These are phyloP conservation scores for Rhodotorula taiwanensis DNA, from an alignment of 768 basidiomycete genomes.

Conservation along the genomic window DNA sequence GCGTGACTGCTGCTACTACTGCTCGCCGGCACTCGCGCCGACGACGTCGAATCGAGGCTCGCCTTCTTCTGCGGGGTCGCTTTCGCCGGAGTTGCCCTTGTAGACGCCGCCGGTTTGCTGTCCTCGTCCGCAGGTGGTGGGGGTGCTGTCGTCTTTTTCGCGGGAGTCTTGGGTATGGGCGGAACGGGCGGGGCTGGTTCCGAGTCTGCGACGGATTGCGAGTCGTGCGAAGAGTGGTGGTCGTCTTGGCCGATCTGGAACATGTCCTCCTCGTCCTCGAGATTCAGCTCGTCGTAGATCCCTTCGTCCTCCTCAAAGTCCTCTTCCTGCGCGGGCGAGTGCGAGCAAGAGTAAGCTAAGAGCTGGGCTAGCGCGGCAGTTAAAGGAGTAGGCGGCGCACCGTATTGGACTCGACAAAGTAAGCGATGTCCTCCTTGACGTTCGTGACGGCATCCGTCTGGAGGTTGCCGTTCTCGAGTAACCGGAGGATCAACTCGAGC, in stretches of 20 bases:
- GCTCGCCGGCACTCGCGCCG: background rate
- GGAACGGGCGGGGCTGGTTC: conserved; percentile 26
- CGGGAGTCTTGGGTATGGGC: conserved; percentile 34
- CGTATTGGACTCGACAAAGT: conserved; percentile 92
- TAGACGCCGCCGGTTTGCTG: background rate
- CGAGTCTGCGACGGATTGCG: conserved; percentile 54
- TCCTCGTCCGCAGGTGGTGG: conserved; percentile 4
- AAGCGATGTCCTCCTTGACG: conserved; percentile 88
- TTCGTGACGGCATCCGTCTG: conserved; percentile 68
- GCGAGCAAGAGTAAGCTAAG: background rate
- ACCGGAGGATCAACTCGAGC: conserved; percentile 82
- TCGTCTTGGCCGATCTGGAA: conserved; percentile 60
- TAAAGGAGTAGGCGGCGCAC: conserved; percentile 53
- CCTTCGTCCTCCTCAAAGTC: conserved; percentile 96
- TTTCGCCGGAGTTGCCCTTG: conserved; percentile 2
- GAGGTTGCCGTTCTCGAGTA: conserved; percentile 89
- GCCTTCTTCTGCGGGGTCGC: conserved; percentile 26
- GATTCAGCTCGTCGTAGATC: conserved; percentile 93
- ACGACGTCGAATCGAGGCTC: conserved; percentile 18
- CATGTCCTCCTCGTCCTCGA: conserved; percentile 93
- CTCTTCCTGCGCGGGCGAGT: conserved; percentile 61
- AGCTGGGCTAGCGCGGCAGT: background rate
- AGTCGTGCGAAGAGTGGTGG: conserved; percentile 63
- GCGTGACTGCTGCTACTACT: too few relatives aligned
- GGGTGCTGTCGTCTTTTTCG: conserved; percentile 5